Conservation (phyloP, 1,284 basidiomycete species). For the Prillingera fragicola region DNA sequence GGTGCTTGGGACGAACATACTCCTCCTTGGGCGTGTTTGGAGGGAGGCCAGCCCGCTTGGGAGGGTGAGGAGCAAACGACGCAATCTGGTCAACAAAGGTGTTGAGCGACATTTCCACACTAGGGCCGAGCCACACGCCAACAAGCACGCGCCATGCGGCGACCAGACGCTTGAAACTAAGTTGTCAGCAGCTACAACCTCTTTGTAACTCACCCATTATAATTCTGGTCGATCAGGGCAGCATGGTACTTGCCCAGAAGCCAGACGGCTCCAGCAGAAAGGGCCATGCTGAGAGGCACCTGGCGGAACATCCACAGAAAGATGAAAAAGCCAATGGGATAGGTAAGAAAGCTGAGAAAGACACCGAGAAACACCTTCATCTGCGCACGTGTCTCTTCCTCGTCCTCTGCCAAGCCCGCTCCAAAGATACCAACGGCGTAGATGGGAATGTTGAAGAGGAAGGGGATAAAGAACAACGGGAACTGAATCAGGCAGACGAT, state of each 20-base stretch:
- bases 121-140: constrained; percentile 79
- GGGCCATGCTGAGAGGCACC: constrained; percentile 54
- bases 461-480: constrained; percentile 79
- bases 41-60: constrained; percentile 33
- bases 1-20: constrained; percentile 48
- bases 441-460: constrained; percentile 73
- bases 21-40: constrained; percentile 26
- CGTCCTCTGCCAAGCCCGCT: constrained; percentile 69
- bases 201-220: constrained; percentile 60
- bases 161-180: constrained; percentile 62
- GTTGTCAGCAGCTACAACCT: constrained; percentile 1
- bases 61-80: constrained; percentile 38
- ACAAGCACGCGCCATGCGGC: constrained; percentile 85
- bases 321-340: constrained; percentile 73
- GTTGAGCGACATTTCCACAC: constrained; percentile 72
- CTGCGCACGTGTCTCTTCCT: constrained; percentile 81
- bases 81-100: constrained; percentile 53
- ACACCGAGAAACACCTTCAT: constrained; percentile 83
- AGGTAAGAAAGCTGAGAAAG: constrained; percentile 66
- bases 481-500: constrained; percentile 63
- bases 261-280: constrained; percentile 57
- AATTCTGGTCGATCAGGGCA: constrained; percentile 57
- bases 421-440: constrained; percentile 73
- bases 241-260: constrained; percentile 71
- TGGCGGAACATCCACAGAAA: constrained; percentile 74